Percentiles rank a stretch among this genome's conserved stretches.
These are phyloP conservation scores for Stephania cephalantha DNA, from an alignment of 164 flowering plant species.

Conservation along the genomic window DNA sequence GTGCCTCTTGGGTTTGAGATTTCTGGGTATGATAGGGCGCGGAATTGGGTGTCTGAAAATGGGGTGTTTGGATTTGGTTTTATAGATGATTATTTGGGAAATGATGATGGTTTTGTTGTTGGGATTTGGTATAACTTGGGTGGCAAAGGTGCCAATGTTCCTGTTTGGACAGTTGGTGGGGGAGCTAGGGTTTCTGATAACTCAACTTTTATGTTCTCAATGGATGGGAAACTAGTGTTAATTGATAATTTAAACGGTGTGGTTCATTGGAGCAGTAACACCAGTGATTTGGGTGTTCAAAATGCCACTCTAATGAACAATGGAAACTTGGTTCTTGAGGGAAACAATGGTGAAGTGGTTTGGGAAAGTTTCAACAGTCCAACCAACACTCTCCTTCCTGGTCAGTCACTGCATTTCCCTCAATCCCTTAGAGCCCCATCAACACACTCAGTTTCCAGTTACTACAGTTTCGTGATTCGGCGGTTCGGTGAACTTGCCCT, in stretches of 20 bases:
- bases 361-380: slow-evolving; percentile 55
- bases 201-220: slow-evolving; percentile 37
- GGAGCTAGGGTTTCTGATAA: slow-evolving; percentile 40
- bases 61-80: slow-evolving; percentile 53
- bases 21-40: slow-evolving; percentile 29
- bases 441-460: slow-evolving; percentile 31
- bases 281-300: slow-evolving; percentile 40
- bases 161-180: slow-evolving; percentile 51
- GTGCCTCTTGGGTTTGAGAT: slow-evolving; percentile 38
- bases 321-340: slow-evolving; percentile 44
- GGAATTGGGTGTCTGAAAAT: slow-evolving; percentile 44
- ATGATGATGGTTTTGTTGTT: slow-evolving; percentile 33
- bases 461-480: slow-evolving; percentile 34
- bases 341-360: slow-evolving; percentile 21
- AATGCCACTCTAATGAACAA: slow-evolving; percentile 37
- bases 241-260: slow-evolving; percentile 30
- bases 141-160: slow-evolving; percentile 28
- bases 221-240: slow-evolving; percentile 42
- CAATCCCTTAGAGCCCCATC: slow-evolving; percentile 44
- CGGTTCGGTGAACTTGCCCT: slow-evolving; percentile 36
- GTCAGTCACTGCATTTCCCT: slow-evolving; percentile 39
- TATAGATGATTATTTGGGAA: slow-evolving; percentile 23
- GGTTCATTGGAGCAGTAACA: slow-evolving; percentile 42
- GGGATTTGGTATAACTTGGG: slow-evolving; percentile 42
- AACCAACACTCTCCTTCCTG: slow-evolving; percentile 47